These are phyloP conservation scores for Eucalyptus tenuipes DNA, from an alignment of 345 rosid genomes.

Conservation along the genomic window DNA sequence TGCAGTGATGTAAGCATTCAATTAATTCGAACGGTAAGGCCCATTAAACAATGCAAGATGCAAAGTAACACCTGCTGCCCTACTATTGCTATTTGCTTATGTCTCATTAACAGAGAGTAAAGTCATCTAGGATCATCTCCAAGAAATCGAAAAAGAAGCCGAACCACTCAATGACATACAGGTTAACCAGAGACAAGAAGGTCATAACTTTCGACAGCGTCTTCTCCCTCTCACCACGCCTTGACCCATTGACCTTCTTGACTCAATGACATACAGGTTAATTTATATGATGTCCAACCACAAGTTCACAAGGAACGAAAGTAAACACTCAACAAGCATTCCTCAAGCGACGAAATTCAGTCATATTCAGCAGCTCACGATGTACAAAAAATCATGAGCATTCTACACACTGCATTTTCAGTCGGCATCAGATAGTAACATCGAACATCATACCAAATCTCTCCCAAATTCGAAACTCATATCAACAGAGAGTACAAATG, in stretches of 20 bases:
- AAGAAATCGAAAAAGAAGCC: background rate
- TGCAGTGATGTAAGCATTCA: background rate
- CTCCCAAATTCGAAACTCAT: background rate
- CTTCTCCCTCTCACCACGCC: background rate
- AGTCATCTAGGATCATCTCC: background rate
- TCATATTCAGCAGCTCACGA: background rate
- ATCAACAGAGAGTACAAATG: background rate
- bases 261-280: background rate
- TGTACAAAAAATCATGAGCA: background rate
- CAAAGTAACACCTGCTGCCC: background rate
- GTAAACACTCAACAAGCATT: background rate
- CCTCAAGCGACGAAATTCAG: background rate
- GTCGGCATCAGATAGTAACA: background rate
- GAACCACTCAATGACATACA: background rate
- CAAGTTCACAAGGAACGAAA: background rate
- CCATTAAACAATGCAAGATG: background rate
- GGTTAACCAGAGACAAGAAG: background rate
- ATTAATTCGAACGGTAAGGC: background rate
- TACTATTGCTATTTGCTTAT: background rate
- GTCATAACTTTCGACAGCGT: background rate
- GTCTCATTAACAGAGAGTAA: background rate
- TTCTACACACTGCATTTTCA: background rate
- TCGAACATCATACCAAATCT: background rate
- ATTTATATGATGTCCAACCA: background rate
- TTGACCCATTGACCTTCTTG: background rate